A percentile compares a stretch with the other conserved stretches of the same genome.
Conservation (phyloP, 306 rosid species). For the Cucumis sativus region DNA sequence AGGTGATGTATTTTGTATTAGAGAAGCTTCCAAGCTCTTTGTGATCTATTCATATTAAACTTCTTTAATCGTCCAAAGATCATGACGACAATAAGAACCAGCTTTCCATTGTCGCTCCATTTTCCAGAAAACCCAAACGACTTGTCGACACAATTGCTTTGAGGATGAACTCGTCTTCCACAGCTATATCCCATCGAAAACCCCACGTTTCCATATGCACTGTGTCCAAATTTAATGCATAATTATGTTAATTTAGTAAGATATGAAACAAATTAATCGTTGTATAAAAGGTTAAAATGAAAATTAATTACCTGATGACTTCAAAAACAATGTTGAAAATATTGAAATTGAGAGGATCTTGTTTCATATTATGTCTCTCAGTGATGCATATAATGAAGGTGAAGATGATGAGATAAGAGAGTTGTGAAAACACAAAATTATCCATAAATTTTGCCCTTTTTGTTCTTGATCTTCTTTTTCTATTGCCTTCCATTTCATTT, state of each 20-base stretch:
- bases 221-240: background rate
- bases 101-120: slow-evolving; percentile 41
- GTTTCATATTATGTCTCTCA: slow-evolving; percentile 38
- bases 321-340: slow-evolving; percentile 39
- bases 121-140: slow-evolving; percentile 40
- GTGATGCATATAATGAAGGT: slow-evolving; percentile 51
- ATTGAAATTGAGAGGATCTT: slow-evolving; percentile 62
- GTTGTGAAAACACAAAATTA: slow-evolving; percentile 31
- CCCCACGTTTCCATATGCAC: slow-evolving; percentile 81
- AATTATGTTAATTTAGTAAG: background rate
- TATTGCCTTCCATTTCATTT: background rate
- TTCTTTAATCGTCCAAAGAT: slow-evolving; percentile 61
- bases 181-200: slow-evolving; percentile 55
- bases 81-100: slow-evolving; percentile 43
- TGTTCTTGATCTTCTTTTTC: background rate
- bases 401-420: slow-evolving; percentile 39
- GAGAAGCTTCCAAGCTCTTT: slow-evolving; percentile 5
- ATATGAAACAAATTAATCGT: too few species aligned
- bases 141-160: slow-evolving; percentile 20
- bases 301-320: slow-evolving; percentile 28
- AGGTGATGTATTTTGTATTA: background rate
- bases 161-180: slow-evolving; percentile 18
- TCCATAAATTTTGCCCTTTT: slow-evolving; percentile 20
- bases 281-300: too few species aligned
- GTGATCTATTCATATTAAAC: slow-evolving; percentile 31